Percentiles rank a stretch among this genome's conserved stretches.
Conservation (phyloP, 352 stramenopile species). For the Pythium folliculosum region DNA sequence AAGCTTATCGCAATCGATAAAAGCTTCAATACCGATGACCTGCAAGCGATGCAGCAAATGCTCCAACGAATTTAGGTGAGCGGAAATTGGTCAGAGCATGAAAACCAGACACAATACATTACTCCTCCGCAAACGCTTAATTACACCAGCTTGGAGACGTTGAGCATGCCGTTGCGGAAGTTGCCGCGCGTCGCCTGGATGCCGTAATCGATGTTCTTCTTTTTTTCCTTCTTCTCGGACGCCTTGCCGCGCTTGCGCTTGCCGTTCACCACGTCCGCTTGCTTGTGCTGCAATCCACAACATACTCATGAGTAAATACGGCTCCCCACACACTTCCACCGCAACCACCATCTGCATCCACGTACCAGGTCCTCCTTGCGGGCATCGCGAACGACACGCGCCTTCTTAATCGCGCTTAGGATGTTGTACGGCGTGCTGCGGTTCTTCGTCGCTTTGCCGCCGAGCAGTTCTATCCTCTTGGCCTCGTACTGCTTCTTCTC, state of each 20-base stretch:
- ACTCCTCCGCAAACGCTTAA: background rate
- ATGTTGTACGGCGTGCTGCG: constrained; percentile 73
- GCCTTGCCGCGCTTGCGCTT: constrained; percentile 57
- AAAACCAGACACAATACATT: background rate
- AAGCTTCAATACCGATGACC: constrained; percentile 38
- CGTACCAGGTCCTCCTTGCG: constrained; percentile 62
- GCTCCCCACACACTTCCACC: background rate
- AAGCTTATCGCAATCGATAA: constrained; percentile 36
- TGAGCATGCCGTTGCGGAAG: constrained; percentile 77
- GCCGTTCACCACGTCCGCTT: constrained; percentile 67
- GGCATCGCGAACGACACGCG: constrained; percentile 48
- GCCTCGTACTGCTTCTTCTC: constrained; percentile 76
- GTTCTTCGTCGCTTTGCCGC: constrained; percentile 59
- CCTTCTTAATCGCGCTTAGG: constrained; percentile 74
- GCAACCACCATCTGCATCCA: background rate
- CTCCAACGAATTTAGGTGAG: constrained; percentile 26
- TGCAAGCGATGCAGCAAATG: constrained; percentile 42
- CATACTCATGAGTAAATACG: background rate
- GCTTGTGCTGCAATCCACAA: constrained; percentile 44
- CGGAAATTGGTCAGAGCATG: background rate
- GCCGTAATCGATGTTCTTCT: constrained; percentile 74
- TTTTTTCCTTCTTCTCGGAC: constrained; percentile 50
- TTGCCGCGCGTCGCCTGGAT: constrained; percentile 71
- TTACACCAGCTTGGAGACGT: constrained; percentile 43
- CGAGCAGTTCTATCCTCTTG: constrained; percentile 73